Evolutionary conservation across 345 rosid genomes (phyloP), one percentile per base, ranked within the genome.

Genomic region (Trapa bicornis): DNA sequence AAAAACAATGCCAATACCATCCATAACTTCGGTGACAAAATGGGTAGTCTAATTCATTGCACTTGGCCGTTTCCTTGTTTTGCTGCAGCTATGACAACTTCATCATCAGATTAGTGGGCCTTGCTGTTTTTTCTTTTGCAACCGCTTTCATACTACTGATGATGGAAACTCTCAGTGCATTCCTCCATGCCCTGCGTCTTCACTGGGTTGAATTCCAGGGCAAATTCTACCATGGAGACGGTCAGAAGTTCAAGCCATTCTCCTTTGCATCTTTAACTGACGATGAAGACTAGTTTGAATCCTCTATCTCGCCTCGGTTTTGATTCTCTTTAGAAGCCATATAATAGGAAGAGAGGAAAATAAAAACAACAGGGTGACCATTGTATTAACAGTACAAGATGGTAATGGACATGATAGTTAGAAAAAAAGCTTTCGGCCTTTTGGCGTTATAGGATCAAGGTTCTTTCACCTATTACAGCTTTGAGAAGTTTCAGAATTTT

Each of bases 111-210:
- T 74, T 90, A 67, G 78, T 86, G 54, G 98, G 98, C 68, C 69
- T 93, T 67, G 91, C 80, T 9, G 92, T 90, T 61, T 93, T 93
- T 76, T 86, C 91, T 29, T 90, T 93, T 75, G 97, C 98, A 35
- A 93, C 98, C 29, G 88, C 88, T 36, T 93, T 88, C 82, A 84
- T 93, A 77, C 83, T 93, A 47, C 87, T 93, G 39, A 86, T 90
- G 92, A 93, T 93, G 97, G 98, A 93, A 82, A 85, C 96, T 7
- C 91, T 93, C 60, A 90, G 98, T 56, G 97, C 98, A 38, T 93
- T 93, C 80, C 85, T 93, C 11, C 98, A 93, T 36, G 96, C 98
- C 17, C 69, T 93, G 84, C 97, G 97, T 84, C 98, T 93, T 72
- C 98, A 93, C 66, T 90, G 98, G 98, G 95, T 90, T 42, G 98